A percentile compares a stretch with the other conserved stretches of the same genome.
These are phyloP conservation scores for Phytophthora macrochlamydospora DNA, from an alignment of 352 stramenopile genomes.

Conservation along the genomic window DNA sequence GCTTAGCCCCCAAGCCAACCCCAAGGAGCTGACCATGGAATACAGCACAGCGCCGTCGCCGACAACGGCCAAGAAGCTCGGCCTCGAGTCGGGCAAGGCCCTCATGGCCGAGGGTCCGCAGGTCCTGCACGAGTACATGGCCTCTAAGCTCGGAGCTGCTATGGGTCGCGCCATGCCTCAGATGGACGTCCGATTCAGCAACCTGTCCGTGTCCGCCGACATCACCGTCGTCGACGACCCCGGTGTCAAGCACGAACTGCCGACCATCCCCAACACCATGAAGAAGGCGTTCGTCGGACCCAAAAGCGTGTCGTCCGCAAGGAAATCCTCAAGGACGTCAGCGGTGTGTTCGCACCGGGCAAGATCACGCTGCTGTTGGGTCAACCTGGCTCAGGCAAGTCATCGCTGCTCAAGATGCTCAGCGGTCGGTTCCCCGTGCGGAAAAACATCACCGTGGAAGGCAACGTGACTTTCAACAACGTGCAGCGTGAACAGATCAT, in stretches of 20 bases:
- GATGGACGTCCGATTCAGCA: slow-evolving; percentile 53
- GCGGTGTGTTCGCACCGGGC: slow-evolving; percentile 37
- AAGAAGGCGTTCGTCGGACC: slow-evolving; percentile 35
- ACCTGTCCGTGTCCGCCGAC: slow-evolving; percentile 44
- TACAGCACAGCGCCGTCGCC: slow-evolving; percentile 11
- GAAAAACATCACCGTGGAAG: slow-evolving; percentile 48
- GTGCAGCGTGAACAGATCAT: slow-evolving; percentile 30
- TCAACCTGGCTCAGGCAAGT: slow-evolving; percentile 43
- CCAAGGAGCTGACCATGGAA: slow-evolving; percentile 14
- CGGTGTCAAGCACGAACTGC: slow-evolving; percentile 22
- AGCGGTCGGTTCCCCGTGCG: slow-evolving; percentile 38
- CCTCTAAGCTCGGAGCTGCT: slow-evolving; percentile 24
- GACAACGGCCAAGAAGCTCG: slow-evolving; percentile 24
- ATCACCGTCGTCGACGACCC: slow-evolving; percentile 18
- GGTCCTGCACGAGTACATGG: slow-evolving; percentile 30
- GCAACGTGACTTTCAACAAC: slow-evolving; percentile 46
- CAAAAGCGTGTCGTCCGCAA: slow-evolving; percentile 37
- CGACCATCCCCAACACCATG: slow-evolving; percentile 20
- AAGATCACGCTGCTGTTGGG: slow-evolving; percentile 47
- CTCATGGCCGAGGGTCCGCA: slow-evolving; percentile 34
- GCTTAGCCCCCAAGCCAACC: slow-evolving; percentile 6
- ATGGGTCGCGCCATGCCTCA: slow-evolving; percentile 41
- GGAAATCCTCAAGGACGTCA: slow-evolving; percentile 46
- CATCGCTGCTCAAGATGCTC: slow-evolving; percentile 48
- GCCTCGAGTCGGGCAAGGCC: slow-evolving; percentile 16